Conservation (phyloP, 2,329 filamentous ascomycete species). For the Penicillium capsulatum region DNA sequence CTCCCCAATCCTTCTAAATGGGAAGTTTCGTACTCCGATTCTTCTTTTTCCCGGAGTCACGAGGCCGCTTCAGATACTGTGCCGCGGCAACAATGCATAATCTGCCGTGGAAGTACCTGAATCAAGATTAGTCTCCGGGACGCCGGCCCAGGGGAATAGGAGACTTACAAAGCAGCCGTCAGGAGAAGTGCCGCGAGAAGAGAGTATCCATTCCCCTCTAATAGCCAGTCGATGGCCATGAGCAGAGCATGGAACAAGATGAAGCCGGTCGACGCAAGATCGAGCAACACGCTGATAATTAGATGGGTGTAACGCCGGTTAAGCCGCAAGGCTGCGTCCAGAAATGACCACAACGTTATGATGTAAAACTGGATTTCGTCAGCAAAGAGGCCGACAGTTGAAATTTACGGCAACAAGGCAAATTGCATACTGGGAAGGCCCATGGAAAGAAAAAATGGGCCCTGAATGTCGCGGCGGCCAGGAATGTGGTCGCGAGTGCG, state of each 20-base stretch:
- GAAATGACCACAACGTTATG: too few species aligned
- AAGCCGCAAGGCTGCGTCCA: too few species aligned
- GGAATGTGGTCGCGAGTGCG: constrained; percentile 1
- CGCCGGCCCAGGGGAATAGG: not conserved
- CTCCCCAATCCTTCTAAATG: too few species aligned
- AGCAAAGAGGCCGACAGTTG: too few species aligned
- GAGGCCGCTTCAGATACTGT: constrained; percentile 4
- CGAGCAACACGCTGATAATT: too few species aligned
- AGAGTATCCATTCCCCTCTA: too few species aligned
- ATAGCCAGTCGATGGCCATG: too few species aligned
- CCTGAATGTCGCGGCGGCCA: constrained; percentile 3
- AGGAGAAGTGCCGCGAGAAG: not conserved
- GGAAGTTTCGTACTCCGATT: not conserved
- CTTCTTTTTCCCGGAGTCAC: constrained; percentile 1
- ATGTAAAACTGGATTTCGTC: too few species aligned
- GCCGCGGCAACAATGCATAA: constrained; percentile 3
- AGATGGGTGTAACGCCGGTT: too few species aligned
- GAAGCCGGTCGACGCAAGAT: too few species aligned
- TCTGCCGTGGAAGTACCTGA: constrained; percentile 3
- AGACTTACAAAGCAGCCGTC: not conserved
- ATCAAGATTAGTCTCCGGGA: not conserved
- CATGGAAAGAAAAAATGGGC: not conserved
- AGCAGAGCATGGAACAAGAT: too few species aligned
- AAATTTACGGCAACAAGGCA: too few species aligned
- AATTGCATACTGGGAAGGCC: constrained; percentile 1